A percentile compares a stretch with the other conserved stretches of the same genome.
These are phyloP conservation scores for Cyphellophora europaea DNA, from an alignment of 2,329 filamentous ascomycete genomes.

Conservation along the genomic window DNA sequence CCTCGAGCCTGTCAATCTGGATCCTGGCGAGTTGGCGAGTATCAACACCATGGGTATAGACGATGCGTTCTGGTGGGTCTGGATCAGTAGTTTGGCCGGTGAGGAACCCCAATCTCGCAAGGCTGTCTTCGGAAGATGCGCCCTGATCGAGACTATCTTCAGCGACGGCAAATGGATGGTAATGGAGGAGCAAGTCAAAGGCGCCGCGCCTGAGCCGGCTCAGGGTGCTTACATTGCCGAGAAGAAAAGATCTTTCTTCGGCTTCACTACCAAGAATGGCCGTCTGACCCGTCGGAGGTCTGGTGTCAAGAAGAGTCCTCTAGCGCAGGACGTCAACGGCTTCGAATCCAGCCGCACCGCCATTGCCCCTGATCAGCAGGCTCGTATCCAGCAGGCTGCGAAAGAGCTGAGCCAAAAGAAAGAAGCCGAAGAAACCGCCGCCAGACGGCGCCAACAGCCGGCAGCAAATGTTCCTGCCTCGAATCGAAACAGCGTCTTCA, in stretches of 20 bases:
- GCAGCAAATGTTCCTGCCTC: constrained; percentile 38
- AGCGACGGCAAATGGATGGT: constrained; percentile 78
- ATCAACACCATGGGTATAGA: constrained; percentile 80
- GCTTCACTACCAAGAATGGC: constrained; percentile 64
- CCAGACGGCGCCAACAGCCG: constrained; percentile 46
- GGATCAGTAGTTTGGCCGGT: constrained; percentile 90
- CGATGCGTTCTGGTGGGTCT: constrained; percentile 99
- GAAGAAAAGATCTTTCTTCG: constrained; percentile 95
- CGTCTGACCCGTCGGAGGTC: constrained; percentile 62
- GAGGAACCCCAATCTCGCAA: constrained; percentile 83
- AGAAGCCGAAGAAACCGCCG: constrained; percentile 45
- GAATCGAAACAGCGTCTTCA: constrained; percentile 86
- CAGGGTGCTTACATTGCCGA: constrained; percentile 85
- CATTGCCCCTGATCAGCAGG: constrained; percentile 84
- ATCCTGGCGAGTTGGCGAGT: constrained; percentile 89
- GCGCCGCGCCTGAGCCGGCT: constrained; percentile 74
- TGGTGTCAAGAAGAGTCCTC: constrained; percentile 49
- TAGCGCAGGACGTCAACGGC: constrained; percentile 39
- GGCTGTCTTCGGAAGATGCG: constrained; percentile 86
- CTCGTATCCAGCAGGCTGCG: constrained; percentile 84
- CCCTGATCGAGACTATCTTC: constrained; percentile 81
- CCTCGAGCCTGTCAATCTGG: constrained; percentile 58
- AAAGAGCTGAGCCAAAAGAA: constrained; percentile 69
- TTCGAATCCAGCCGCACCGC: constrained; percentile 64
- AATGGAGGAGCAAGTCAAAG: constrained; percentile 92